Conservation (phyloP, 2,329 filamentous ascomycete species). For the Ophiostoma himal-ulmi region DNA sequence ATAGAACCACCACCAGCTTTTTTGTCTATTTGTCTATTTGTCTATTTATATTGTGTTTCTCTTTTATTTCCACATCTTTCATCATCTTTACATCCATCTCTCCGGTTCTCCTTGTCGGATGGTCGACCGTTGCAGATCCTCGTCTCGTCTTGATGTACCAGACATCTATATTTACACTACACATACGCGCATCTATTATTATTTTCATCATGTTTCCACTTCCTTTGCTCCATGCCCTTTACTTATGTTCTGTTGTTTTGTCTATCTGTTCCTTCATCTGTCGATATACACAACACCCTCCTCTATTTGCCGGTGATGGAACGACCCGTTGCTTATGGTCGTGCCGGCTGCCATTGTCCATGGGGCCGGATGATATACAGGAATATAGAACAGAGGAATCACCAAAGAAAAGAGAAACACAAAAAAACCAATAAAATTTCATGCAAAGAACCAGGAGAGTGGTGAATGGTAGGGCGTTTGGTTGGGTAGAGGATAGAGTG, state of each 20-base stretch:
- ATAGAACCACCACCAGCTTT: slow-evolving; percentile 13
- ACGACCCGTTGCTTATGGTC: too few relatives aligned
- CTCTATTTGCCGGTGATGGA: neutral
- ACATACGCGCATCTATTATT: slow-evolving; percentile 10
- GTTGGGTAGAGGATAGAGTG: too few relatives aligned
- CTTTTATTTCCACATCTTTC: neutral
- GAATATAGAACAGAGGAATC: neutral
- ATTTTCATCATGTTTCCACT: neutral
- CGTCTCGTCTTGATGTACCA: neutral
- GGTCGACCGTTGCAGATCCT: neutral
- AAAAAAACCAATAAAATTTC: neutral
- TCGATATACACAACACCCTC: neutral
- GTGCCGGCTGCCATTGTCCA: neutral
- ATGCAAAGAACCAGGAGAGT: too few relatives aligned
- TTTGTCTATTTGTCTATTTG: neutral
- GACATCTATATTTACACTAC: slow-evolving; percentile 4
- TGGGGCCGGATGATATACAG: neutral
- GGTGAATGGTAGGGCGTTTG: too few relatives aligned
- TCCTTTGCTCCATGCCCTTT: neutral
- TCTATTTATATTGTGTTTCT: neutral
- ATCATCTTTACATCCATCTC: neutral
- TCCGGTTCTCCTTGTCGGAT: slow-evolving; percentile 4
- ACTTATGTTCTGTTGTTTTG: neutral
- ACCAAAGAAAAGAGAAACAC: neutral
- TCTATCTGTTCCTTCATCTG: neutral